Conservation (phyloP, 1,139 yeast species). For the Yamadazyma siamensis region DNA sequence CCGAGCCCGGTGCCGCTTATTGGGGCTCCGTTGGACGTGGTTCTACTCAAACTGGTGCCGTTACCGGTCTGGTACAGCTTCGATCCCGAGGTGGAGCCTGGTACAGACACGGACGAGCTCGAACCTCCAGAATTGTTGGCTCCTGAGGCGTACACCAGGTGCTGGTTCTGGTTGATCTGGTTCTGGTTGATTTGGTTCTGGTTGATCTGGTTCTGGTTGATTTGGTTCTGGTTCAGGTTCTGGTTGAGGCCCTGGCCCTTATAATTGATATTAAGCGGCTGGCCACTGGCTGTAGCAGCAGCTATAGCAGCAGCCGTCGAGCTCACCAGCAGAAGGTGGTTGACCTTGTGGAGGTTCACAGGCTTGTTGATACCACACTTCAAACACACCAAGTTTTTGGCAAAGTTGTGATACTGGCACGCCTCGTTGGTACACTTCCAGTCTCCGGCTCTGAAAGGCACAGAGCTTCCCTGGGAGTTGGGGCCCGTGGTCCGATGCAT, state of each 20-base stretch:
- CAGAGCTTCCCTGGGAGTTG: constrained; percentile 23
- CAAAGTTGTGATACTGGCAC: constrained; percentile 90
- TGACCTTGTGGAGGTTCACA: constrained; percentile 24
- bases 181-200: too few relatives aligned
- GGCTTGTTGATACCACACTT: constrained; percentile 84
- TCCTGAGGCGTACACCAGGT: too few relatives aligned
- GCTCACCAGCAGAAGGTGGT: constrained; percentile 33
- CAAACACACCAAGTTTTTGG: constrained; percentile 81
- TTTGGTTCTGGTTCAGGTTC: background rate
- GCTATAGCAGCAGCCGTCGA: constrained; percentile 51
- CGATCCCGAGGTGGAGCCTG: background rate
- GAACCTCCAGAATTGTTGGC: too few relatives aligned
- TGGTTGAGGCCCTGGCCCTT: background rate
- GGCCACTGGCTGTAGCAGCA: constrained; percentile 54
- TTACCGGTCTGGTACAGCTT: background rate
- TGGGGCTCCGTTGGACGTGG: constrained; percentile 10
- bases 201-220: too few relatives aligned
- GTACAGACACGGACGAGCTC: too few relatives aligned
- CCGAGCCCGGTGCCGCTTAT: background rate
- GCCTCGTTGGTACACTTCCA: constrained; percentile 85
- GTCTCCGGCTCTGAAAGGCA: constrained; percentile 95
- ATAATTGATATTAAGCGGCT: constrained; percentile 34
- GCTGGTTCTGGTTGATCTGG: too few relatives aligned
- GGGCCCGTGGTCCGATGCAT: constrained; percentile 15
- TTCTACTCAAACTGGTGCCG: constrained; percentile 9